Conservation (phyloP, 805 yeast genomes). For the Wickerhamiella hasegawae region DNA sequence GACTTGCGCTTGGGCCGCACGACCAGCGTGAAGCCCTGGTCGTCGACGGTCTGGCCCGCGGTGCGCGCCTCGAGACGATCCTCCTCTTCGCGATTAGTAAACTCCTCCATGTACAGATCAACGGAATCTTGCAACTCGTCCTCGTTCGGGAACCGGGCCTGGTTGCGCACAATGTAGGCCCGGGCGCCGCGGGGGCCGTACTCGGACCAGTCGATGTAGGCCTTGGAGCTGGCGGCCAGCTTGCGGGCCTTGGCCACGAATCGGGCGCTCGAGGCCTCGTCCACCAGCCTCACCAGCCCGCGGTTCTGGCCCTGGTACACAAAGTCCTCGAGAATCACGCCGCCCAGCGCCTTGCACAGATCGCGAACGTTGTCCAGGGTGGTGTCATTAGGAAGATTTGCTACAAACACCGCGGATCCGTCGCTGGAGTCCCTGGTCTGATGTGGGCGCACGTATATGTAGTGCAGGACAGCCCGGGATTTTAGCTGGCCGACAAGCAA, state of each 20-base stretch:
- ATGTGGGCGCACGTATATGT: constrained; percentile 15
- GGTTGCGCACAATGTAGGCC: constrained; percentile 24
- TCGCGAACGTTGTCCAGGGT: constrained; percentile 35
- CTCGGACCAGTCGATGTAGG: constrained; percentile 19
- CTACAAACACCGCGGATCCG: constrained; percentile 53
- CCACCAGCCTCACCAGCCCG: constrained; percentile 60
- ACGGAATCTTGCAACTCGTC: constrained; percentile 39
- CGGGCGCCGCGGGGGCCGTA: constrained; percentile 27
- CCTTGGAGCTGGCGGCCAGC: constrained; percentile 18
- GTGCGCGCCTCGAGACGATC: constrained; percentile 17
- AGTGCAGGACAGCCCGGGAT: constrained; percentile 8
- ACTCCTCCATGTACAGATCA: constrained; percentile 43
- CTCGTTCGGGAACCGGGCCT: constrained; percentile 26
- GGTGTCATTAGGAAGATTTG: constrained; percentile 59
- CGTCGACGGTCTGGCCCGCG: constrained; percentile 50
- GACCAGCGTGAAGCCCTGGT: constrained; percentile 85
- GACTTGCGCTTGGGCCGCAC: constrained; percentile 78
- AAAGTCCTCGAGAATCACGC: constrained; percentile 24
- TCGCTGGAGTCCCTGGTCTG: constrained; percentile 3
- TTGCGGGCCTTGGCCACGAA: constrained; percentile 51
- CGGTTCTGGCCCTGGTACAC: constrained; percentile 25
- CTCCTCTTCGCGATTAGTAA: constrained; percentile 53
- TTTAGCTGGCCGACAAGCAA: neutral
- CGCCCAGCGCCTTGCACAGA: constrained; percentile 35
- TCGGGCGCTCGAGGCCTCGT: constrained; percentile 45